phyloP scores from a whole-genome alignment of 129 eudicot genomes.

The Cynara cardunculus region DNA sequence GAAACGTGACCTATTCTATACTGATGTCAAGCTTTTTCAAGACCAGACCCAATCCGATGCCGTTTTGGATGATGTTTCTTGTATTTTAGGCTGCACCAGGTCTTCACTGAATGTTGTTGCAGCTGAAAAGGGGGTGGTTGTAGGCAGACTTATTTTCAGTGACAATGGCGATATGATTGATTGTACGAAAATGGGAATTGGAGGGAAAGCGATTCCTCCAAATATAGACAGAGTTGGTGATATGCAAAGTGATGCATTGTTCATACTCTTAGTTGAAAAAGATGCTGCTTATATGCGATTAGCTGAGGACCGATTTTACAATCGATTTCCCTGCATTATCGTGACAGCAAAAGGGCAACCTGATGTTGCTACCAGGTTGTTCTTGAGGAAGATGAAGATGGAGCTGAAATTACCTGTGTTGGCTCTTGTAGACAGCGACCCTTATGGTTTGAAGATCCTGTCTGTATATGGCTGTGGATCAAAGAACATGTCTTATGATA shows the following conservation, averaged over 20 bases:
- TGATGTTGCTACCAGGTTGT: conserved; percentile 90
- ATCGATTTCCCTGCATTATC: conserved; percentile 83
- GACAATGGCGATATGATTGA: conserved; percentile 95
- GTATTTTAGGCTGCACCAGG: conserved; percentile 83
- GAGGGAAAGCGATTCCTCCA: conserved; percentile 92
- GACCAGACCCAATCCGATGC: conserved; percentile 85
- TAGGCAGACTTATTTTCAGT: conserved; percentile 71
- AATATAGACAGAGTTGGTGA: conserved; percentile 94
- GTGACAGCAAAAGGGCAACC: conserved; percentile 93
- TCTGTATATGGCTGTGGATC: conserved; percentile 97
- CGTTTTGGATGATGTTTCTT: conserved; percentile 83
- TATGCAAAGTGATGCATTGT: conserved; percentile 93
- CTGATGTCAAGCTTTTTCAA: conserved; percentile 90
- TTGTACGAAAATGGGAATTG: conserved; percentile 95
- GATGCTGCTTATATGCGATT: conserved; percentile 94
- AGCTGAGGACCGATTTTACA: conserved; percentile 88
- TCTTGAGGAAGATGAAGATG: conserved; percentile 84
- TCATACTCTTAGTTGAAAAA: conserved; percentile 77
- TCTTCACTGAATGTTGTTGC: conserved; percentile 84
- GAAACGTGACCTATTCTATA: conserved; percentile 85
- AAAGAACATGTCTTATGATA: conserved; percentile 95
- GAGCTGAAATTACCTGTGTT: conserved; percentile 84
- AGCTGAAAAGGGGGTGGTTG: conserved; percentile 91
- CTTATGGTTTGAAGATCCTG: conserved; percentile 90
- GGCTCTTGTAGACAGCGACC: conserved; percentile 95